These are phyloP conservation scores for Pythium aquatile DNA, from an alignment of 352 stramenopile species.

Conservation along the genomic window DNA sequence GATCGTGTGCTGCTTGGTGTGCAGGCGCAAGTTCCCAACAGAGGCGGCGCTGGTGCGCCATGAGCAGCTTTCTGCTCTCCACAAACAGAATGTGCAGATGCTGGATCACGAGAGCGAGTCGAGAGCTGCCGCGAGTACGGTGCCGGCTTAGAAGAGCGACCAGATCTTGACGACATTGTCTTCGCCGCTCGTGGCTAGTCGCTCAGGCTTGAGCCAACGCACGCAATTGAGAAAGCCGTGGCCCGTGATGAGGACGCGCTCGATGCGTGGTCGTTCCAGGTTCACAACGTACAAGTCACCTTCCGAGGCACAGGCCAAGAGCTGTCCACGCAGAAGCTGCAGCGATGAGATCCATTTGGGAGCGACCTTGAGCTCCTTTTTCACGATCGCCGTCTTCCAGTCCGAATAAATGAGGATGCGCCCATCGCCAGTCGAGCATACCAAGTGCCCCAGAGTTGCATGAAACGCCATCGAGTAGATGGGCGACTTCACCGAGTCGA, in stretches of 20 bases:
- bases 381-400: constrained; percentile 17
- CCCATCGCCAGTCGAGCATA: constrained; percentile 68
- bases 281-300: constrained; percentile 62
- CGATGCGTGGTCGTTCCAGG: constrained; percentile 35
- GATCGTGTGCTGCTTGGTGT: constrained; percentile 58
- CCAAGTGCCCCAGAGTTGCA: constrained; percentile 29
- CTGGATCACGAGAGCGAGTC: background rate
- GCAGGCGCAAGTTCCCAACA: constrained; percentile 65
- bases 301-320: constrained; percentile 55
- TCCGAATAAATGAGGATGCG: constrained; percentile 49
- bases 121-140: background rate
- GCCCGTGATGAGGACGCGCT: constrained; percentile 39
- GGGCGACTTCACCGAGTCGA: constrained; percentile 45
- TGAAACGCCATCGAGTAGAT: constrained; percentile 51
- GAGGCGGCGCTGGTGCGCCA: constrained; percentile 44
- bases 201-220: constrained; percentile 40
- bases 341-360: constrained; percentile 66
- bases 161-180: constrained; percentile 78
- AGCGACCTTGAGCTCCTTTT: constrained; percentile 41
- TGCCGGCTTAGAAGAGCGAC: constrained; percentile 30
- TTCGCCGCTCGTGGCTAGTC: constrained; percentile 47
- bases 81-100: constrained; percentile 13
- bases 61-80: constrained; percentile 49
- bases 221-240: constrained; percentile 71
- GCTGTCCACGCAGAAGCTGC: constrained; percentile 35